Conservation (phyloP, 1,139 yeast species). For the Taphrina wiesneri region DNA sequence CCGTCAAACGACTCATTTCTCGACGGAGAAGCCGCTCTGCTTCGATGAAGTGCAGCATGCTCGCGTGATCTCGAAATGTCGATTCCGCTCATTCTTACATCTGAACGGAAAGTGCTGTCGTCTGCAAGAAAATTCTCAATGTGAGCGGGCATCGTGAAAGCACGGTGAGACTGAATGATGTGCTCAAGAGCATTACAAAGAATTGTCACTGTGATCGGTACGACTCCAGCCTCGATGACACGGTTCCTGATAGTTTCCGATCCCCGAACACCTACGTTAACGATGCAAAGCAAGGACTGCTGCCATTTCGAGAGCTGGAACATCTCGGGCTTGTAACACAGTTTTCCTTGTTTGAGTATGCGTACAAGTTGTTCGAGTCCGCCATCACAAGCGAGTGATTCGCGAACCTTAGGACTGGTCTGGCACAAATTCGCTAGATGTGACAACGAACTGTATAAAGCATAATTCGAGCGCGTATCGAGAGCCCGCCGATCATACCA, state of each 20-base stretch:
- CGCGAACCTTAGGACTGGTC: slow-evolving; percentile 84
- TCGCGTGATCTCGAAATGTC: neutral
- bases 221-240: slow-evolving; percentile 86
- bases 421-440: slow-evolving; percentile 85
- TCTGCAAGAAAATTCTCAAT: neutral
- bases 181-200: slow-evolving; percentile 52
- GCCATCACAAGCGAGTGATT: slow-evolving; percentile 84
- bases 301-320: slow-evolving; percentile 71
- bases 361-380: slow-evolving; percentile 86
- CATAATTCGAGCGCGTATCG: slow-evolving; percentile 86
- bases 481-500: slow-evolving; percentile 89
- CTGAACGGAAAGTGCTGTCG: neutral
- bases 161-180: neutral
- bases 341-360: slow-evolving; percentile 60
- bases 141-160: neutral
- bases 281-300: slow-evolving; percentile 85
- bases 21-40: neutral
- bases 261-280: slow-evolving; percentile 88
- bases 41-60: neutral
- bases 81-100: neutral
- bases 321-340: slow-evolving; percentile 50
- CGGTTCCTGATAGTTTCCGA: slow-evolving; percentile 80
- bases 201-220: slow-evolving; percentile 88
- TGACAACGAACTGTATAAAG: slow-evolving; percentile 86
- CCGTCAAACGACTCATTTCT: neutral